Percentiles rank a stretch among this genome's conserved stretches.
phyloP scores from a whole-genome alignment of 768 basidiomycete genomes.

The Lactifluus subvellereus region DNA sequence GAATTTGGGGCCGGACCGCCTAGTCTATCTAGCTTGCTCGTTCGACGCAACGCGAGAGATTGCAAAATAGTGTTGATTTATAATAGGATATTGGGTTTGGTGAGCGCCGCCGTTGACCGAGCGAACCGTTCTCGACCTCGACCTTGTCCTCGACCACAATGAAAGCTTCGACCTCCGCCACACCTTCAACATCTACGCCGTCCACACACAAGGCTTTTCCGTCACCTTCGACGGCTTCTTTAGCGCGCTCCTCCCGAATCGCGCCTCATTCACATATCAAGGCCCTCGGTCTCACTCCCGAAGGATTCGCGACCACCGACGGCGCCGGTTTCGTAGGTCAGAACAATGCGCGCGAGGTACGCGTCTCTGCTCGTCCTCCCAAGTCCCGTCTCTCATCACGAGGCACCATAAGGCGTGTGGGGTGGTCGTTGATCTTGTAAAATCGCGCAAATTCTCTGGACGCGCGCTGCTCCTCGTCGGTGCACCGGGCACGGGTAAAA shows the following conservation, averaged over 20 bases:
- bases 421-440: constrained; percentile 82
- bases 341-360: constrained; percentile 81
- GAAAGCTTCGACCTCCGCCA: constrained; percentile 21
- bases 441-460: constrained; percentile 90
- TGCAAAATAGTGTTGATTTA: too few relatives aligned
- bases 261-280: constrained; percentile 96
- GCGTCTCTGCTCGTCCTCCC: constrained; percentile 19
- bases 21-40: too few relatives aligned
- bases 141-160: constrained; percentile 5
- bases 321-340: constrained; percentile 90
- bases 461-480: constrained; percentile 89
- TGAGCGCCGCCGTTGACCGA: too few relatives aligned
- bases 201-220: constrained; percentile 63
- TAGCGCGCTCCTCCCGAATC: constrained; percentile 68
- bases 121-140: not conserved
- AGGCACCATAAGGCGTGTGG: constrained; percentile 67
- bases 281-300: constrained; percentile 82
- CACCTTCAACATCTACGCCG: constrained; percentile 29
- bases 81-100: too few relatives aligned
- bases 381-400: not conserved
- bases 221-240: constrained; percentile 56
- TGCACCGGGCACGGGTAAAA: constrained; percentile 97
- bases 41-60: too few relatives aligned
- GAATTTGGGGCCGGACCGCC: not conserved
- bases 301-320: constrained; percentile 70